These are phyloP conservation scores for Diaporthe sp. DNA, from an alignment of 2,329 filamentous ascomycete species.

Conservation along the genomic window DNA sequence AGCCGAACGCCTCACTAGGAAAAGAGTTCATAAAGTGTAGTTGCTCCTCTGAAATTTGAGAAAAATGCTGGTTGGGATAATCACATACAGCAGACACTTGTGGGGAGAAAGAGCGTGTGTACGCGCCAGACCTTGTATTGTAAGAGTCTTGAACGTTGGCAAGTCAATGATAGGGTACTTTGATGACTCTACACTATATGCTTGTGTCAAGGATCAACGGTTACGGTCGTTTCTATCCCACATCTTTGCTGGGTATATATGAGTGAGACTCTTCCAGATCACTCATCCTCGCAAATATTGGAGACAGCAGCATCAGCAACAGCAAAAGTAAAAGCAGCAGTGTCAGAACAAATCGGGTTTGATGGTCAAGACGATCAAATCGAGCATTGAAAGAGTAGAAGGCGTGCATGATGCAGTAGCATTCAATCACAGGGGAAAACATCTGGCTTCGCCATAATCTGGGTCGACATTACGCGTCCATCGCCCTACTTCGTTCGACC, in stretches of 20 bases:
- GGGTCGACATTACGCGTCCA: slow-evolving; percentile 15
- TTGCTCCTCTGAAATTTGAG: not conserved
- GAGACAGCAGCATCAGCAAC: not conserved
- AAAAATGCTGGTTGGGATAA: not conserved
- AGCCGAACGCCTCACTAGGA: not conserved
- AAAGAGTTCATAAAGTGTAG: too few relatives aligned
- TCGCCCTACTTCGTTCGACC: not conserved
- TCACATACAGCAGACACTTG: too few relatives aligned
- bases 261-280: not conserved
- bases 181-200: not conserved
- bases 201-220: not conserved
- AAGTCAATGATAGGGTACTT: not conserved
- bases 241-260: not conserved
- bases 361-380: not conserved
- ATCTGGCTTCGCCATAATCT: not conserved
- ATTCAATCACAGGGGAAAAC: not conserved
- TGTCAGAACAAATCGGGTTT: not conserved
- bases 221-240: not conserved
- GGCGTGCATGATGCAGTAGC: not conserved
- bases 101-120: not conserved
- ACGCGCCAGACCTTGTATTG: not conserved
- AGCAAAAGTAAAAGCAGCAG: not conserved
- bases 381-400: not conserved
- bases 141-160: not conserved
- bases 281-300: too few relatives aligned